Evolutionary conservation across 345 rosid species (phyloP), one percentile per base, ranked within the genome.

Genomic region (Cardamine chenopodiifolia): DNA sequence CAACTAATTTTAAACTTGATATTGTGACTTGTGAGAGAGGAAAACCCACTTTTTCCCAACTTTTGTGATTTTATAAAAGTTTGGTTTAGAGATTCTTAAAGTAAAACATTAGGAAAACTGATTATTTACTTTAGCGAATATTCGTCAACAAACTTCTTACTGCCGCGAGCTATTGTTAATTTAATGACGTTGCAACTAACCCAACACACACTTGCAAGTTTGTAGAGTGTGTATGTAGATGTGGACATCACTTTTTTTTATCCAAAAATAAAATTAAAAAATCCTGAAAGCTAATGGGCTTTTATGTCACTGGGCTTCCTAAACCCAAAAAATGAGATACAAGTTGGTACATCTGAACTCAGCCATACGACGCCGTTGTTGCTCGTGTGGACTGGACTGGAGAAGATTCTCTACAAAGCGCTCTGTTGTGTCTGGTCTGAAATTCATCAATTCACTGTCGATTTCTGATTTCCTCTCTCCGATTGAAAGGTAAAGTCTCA

Each of bases 11-110:
- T 3, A 47, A 35, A 4, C 14, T 22, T 44, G 52, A 39, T 53
- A 68, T 10, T 5, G 28, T 68, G 26, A 54, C 26, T 25, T 25
- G 26, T 25, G 34, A 42, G 8, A 55, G 19, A 2, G 3, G 19
- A 44, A 23, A 58, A 15, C 2, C 19, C 3, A 14, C 28, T 5
- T 40, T 42, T 70, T 19, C 8, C 1, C 18, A 45, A 44, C 45
- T 44, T 70, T 44, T 42, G 18, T 42, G 31, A 58, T 13, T 54
- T 31, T 17, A 7, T 39, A 19, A 47, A 31, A 29, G 56, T 44
- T 44, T 45, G 14, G 35, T 58, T 52, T 45, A 40, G 56, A 70
- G 47, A 58, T 70, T 45, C 74, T 23, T 58, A 44, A 58, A 70
- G 74, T n/a, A 29, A 57, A 28, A 52, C 10, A 19, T 3, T 25